phyloP scores from a whole-genome alignment of 1,284 basidiomycete genomes.

The Coriolopsis trogii region DNA sequence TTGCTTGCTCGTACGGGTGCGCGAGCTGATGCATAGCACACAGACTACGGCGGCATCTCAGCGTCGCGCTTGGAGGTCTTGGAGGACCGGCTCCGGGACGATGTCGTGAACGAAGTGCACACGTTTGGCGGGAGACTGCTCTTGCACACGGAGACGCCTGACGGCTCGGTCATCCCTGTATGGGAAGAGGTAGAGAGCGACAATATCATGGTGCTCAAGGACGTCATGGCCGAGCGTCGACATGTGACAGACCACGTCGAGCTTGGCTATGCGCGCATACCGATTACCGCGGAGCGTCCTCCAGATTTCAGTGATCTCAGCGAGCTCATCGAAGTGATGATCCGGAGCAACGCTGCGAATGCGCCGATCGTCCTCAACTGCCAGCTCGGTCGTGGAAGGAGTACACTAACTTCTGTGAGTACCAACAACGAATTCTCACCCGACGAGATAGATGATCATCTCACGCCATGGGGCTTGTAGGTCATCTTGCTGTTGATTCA shows the following conservation, averaged over 20 bases:
- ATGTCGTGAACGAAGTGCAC: slow-evolving; percentile 84
- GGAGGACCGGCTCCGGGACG: slow-evolving; percentile 90
- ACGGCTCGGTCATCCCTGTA: slow-evolving; percentile 90
- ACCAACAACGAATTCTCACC: too few species aligned
- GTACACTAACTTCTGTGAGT: slow-evolving; percentile 83
- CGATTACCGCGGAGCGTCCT: slow-evolving; percentile 84
- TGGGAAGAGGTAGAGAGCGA: slow-evolving; percentile 91
- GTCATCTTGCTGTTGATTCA: slow-evolving; percentile 87
- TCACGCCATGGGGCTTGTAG: slow-evolving; percentile 39
- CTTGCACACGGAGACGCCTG: slow-evolving; percentile 87
- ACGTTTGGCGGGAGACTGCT: slow-evolving; percentile 88
- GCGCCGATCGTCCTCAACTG: slow-evolving; percentile 95
- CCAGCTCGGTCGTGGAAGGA: slow-evolving; percentile 94
- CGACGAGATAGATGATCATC: neutral
- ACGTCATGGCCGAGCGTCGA: slow-evolving; percentile 79
- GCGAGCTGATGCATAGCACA: slow-evolving; percentile 3
- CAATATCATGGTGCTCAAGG: slow-evolving; percentile 85
- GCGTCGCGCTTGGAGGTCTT: slow-evolving; percentile 84
- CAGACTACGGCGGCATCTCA: slow-evolving; percentile 93
- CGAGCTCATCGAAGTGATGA: slow-evolving; percentile 83
- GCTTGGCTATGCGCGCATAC: slow-evolving; percentile 84
- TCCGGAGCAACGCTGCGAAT: slow-evolving; percentile 70
- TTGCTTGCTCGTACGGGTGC: neutral
- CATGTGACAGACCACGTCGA: slow-evolving; percentile 52
- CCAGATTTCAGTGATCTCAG: slow-evolving; percentile 73